These are phyloP conservation scores for Xerocomellus chrysenteron DNA, from an alignment of 768 basidiomycete species.

Conservation along the genomic window DNA sequence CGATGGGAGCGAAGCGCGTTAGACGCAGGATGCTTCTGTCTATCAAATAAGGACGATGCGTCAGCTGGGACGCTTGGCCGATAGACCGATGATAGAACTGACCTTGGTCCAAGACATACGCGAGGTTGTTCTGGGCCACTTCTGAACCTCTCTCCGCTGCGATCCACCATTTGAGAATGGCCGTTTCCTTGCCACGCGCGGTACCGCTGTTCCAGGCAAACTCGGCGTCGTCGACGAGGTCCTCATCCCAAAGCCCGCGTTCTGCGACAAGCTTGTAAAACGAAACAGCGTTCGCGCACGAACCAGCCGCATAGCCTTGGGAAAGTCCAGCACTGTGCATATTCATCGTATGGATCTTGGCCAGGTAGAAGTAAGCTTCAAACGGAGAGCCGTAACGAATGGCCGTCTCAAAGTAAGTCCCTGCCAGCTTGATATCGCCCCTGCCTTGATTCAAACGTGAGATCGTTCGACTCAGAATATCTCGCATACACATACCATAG, in stretches of 20 bases:
- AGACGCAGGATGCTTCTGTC: constrained; percentile 70
- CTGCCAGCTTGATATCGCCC: constrained; percentile 66
- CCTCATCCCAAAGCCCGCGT: constrained; percentile 83
- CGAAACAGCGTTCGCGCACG: constrained; percentile 87
- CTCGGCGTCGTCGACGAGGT: constrained; percentile 80
- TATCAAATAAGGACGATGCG: constrained; percentile 23
- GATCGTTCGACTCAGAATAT: not conserved
- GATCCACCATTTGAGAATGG: constrained; percentile 93
- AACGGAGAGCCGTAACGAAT: constrained; percentile 87
- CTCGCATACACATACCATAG: constrained; percentile 44
- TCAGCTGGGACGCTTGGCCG: constrained; percentile 31
- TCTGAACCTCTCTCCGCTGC: constrained; percentile 92
- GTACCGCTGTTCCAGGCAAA: constrained; percentile 67
- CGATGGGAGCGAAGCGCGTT: constrained; percentile 65
- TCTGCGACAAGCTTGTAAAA: constrained; percentile 94
- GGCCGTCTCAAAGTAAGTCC: constrained; percentile 78
- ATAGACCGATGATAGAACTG: constrained; percentile 29
- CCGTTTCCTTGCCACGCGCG: constrained; percentile 73
- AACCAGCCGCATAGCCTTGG: constrained; percentile 56
- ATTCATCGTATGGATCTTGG: constrained; percentile 70
- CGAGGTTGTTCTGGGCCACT: constrained; percentile 92
- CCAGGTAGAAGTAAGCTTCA: constrained; percentile 93
- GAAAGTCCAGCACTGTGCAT: constrained; percentile 43
- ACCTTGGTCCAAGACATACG: constrained; percentile 92
- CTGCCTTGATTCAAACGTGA: constrained; percentile 45